A percentile compares a stretch with the other conserved stretches of the same genome.
These are phyloP conservation scores for Pythium phragmiticola DNA, from an alignment of 352 stramenopile species.

Conservation along the genomic window DNA sequence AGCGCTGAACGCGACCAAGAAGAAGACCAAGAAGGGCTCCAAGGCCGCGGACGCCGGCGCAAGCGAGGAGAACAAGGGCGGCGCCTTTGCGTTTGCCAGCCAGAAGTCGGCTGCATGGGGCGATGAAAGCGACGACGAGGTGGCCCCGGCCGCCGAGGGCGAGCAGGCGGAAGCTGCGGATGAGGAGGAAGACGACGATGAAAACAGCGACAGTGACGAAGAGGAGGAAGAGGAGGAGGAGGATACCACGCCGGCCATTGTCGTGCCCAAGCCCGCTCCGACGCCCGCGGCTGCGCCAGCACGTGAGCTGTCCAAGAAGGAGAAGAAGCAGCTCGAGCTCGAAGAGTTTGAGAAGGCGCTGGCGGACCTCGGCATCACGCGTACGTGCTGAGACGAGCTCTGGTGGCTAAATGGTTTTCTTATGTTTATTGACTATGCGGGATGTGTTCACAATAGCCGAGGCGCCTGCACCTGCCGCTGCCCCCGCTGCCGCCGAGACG, in stretches of 20 bases:
- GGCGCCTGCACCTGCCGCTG: slow-evolving; percentile 4
- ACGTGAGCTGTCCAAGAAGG: slow-evolving; percentile 71
- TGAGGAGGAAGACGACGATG: slow-evolving; percentile 42
- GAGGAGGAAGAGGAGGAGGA: slow-evolving; percentile 50
- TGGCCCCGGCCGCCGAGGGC: slow-evolving; percentile 28
- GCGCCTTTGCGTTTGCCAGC: slow-evolving; percentile 70
- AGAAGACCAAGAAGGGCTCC: slow-evolving; percentile 34
- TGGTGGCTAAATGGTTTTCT: slow-evolving; percentile 4
- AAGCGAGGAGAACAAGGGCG: slow-evolving; percentile 38
- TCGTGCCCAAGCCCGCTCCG: slow-evolving; percentile 25
- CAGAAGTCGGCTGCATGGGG: slow-evolving; percentile 65
- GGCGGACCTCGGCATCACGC: slow-evolving; percentile 61
- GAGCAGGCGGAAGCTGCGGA: slow-evolving; percentile 28
- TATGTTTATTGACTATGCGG: neutral
- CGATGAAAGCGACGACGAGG: slow-evolving; percentile 77
- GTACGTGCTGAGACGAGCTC: slow-evolving; percentile 18
- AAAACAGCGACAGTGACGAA: slow-evolving; percentile 34
- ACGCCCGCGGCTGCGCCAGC: slow-evolving; percentile 34
- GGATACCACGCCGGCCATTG: slow-evolving; percentile 17
- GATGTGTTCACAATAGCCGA: slow-evolving; percentile 11
- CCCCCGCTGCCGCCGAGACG: slow-evolving; percentile 6
- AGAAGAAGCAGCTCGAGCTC: slow-evolving; percentile 77
- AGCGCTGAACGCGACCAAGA: slow-evolving; percentile 40
- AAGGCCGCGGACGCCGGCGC: slow-evolving; percentile 40
- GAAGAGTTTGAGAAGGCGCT: slow-evolving; percentile 73